Conservation (phyloP, 306 rosid species). For the Pyrus pyrifolia region DNA sequence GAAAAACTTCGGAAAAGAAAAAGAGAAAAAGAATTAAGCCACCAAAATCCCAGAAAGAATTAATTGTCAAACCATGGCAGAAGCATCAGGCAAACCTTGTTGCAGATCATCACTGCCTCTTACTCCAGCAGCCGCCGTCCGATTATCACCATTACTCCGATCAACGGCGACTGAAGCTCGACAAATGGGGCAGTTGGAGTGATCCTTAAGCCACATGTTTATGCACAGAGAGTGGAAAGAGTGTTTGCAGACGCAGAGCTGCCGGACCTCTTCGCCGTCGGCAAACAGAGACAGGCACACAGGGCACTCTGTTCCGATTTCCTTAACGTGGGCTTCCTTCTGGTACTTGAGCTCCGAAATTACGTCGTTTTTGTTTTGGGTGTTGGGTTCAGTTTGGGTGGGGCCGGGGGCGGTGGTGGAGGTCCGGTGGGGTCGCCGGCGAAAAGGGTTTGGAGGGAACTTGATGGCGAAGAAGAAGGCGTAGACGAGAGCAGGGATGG, state of each 20-base stretch:
- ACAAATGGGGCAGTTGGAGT: constrained; percentile 72
- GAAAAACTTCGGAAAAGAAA: background rate
- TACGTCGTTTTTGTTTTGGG: constrained; percentile 2
- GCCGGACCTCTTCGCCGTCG: constrained; percentile 62
- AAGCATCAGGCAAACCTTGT: constrained; percentile 37
- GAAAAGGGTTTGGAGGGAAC: constrained; percentile 39
- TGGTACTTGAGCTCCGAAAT: constrained; percentile 25
- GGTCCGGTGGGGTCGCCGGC: constrained; percentile 19
- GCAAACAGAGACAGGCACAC: constrained; percentile 62
- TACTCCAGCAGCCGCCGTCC: constrained; percentile 4
- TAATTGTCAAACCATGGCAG: constrained; percentile 37
- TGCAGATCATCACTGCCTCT: constrained; percentile 26
- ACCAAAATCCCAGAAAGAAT: background rate
- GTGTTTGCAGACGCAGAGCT: constrained; percentile 57
- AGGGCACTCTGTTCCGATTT: constrained; percentile 60
- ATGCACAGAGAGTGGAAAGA: constrained; percentile 63
- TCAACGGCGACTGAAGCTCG: constrained; percentile 42
- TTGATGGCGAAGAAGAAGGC: constrained; percentile 59
- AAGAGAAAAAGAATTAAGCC: background rate
- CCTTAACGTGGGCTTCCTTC: constrained; percentile 39
- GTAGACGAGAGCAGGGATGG: constrained; percentile 68
- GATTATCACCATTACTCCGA: background rate
- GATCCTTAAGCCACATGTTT: constrained; percentile 53
- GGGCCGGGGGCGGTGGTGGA: constrained; percentile 13
- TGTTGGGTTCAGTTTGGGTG: background rate